Percentiles rank a stretch among this genome's conserved stretches.
These are phyloP conservation scores for Epichloe sibirici DNA, from an alignment of 2,329 filamentous ascomycete species.

Conservation along the genomic window DNA sequence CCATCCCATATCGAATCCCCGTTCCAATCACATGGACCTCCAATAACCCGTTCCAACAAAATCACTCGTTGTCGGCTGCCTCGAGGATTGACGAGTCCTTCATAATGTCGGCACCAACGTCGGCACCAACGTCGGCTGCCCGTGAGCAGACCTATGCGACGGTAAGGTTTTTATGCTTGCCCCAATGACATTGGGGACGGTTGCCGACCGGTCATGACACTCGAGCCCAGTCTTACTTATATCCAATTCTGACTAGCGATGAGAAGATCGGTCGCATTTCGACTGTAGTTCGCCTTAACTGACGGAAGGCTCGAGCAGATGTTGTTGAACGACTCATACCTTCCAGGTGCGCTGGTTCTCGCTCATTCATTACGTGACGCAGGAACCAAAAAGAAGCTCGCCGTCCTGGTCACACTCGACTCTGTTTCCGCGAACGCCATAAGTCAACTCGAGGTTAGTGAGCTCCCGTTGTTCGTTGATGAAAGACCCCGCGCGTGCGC, in stretches of 20 bases:
- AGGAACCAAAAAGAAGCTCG: slow-evolving; percentile 75
- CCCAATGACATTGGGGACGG: neutral
- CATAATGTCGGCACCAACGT: slow-evolving; percentile 1
- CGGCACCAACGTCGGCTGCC: neutral
- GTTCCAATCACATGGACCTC: neutral
- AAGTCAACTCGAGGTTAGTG: slow-evolving; percentile 59
- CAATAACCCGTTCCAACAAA: neutral
- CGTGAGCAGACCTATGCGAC: slow-evolving; percentile 44
- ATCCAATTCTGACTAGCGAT: neutral
- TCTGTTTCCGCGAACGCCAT: slow-evolving; percentile 64
- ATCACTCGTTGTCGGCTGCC: neutral
- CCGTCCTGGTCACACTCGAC: slow-evolving; percentile 71
- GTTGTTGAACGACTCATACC: slow-evolving; percentile 80
- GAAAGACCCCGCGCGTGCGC: neutral
- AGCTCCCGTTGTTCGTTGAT: neutral
- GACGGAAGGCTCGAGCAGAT: slow-evolving; percentile 45
- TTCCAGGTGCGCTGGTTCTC: slow-evolving; percentile 86
- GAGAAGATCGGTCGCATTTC: neutral
- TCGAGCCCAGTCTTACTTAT: neutral
- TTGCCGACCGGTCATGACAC: neutral
- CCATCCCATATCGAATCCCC: neutral
- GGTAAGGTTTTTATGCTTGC: slow-evolving; percentile 25
- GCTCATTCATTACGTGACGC: slow-evolving; percentile 90
- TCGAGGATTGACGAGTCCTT: neutral
- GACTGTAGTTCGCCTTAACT: neutral